These are phyloP conservation scores for Yamadazyma dushanensis DNA, from an alignment of 1,139 yeast genomes.

Conservation along the genomic window DNA sequence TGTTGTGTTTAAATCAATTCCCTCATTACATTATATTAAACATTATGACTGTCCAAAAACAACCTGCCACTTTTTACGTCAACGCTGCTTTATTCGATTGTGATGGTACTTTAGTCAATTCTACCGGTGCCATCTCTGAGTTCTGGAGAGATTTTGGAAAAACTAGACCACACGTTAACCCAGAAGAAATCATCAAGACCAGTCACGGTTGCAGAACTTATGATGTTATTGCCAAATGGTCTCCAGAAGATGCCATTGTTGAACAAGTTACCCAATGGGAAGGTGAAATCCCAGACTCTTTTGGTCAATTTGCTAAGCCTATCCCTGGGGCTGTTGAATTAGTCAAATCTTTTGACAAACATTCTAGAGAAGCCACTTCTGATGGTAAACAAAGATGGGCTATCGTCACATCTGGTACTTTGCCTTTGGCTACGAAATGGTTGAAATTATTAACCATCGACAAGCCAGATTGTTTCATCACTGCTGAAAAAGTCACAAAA, in stretches of 20 bases:
- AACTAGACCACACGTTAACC: conserved; percentile 68
- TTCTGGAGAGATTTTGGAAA: conserved; percentile 77
- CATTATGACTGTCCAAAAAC: conserved; percentile 28
- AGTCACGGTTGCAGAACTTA: conserved; percentile 84
- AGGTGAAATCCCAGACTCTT: conserved; percentile 68
- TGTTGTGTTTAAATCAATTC: background rate
- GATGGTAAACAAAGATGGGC: conserved; percentile 64
- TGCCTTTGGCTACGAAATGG: conserved; percentile 78
- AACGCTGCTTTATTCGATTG: conserved; percentile 70
- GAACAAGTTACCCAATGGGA: conserved; percentile 70
- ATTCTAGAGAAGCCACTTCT: conserved; percentile 41
- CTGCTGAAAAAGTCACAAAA: conserved; percentile 72
- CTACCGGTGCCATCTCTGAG: conserved; percentile 79
- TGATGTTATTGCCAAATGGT: conserved; percentile 72
- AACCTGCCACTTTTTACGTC: conserved; percentile 48
- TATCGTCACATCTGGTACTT: conserved; percentile 82
- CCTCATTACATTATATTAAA: background rate
- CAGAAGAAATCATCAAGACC: conserved; percentile 67
- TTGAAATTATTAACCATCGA: conserved; percentile 61
- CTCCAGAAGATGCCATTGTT: conserved; percentile 70
- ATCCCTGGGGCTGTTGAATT: conserved; percentile 74
- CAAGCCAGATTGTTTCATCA: conserved; percentile 71
- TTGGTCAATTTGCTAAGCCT: conserved; percentile 68
- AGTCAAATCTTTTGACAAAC: conserved; percentile 52
- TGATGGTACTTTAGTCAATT: conserved; percentile 82